Conservation (phyloP, 192 early-diverging fungal genomes). For the Coemansia sp. region DNA sequence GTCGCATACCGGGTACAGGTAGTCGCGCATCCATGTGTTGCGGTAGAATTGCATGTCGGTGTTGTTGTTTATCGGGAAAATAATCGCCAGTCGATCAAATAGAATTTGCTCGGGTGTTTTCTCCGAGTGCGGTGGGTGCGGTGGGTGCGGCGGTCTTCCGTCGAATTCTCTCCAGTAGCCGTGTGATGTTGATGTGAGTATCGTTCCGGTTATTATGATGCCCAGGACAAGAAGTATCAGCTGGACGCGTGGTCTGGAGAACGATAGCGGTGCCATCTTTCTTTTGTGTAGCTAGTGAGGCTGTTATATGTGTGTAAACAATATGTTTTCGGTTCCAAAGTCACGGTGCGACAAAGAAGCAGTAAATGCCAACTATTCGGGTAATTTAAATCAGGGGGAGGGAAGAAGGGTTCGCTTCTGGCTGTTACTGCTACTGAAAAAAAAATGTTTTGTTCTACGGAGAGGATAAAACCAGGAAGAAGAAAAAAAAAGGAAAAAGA, state of each 20-base stretch:
- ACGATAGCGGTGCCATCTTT: conserved; percentile 3
- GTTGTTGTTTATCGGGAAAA: conserved; percentile 46
- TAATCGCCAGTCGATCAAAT: conserved; percentile 30
- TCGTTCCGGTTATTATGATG: conserved; percentile 1
- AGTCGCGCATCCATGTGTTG: conserved; percentile 46
- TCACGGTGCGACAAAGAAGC: no score
- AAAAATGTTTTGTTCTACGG: no score
- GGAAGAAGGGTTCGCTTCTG: no score
- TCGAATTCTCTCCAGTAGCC: background rate
- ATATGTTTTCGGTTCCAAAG: background rate
- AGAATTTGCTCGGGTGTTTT: conserved; percentile 13
- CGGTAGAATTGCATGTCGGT: conserved; percentile 51
- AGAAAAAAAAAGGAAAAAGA: no score
- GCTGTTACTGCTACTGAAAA: no score
- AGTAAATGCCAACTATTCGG: no score
- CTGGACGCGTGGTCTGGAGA: conserved; percentile 3
- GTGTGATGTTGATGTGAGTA: conserved; percentile 4
- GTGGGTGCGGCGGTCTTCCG: background rate
- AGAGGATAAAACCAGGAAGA: no score
- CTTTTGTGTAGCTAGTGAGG: background rate
- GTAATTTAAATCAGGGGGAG: no score
- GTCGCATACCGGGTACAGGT: conserved; percentile 47
- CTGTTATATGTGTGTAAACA: background rate
- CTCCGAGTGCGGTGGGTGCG: background rate
- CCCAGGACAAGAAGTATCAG: conserved; percentile 1